Percentiles rank a stretch among this genome's conserved stretches.
Evolutionary conservation across 768 basidiomycete genomes (phyloP).

Genomic region (Trametes coccinea): DNA sequence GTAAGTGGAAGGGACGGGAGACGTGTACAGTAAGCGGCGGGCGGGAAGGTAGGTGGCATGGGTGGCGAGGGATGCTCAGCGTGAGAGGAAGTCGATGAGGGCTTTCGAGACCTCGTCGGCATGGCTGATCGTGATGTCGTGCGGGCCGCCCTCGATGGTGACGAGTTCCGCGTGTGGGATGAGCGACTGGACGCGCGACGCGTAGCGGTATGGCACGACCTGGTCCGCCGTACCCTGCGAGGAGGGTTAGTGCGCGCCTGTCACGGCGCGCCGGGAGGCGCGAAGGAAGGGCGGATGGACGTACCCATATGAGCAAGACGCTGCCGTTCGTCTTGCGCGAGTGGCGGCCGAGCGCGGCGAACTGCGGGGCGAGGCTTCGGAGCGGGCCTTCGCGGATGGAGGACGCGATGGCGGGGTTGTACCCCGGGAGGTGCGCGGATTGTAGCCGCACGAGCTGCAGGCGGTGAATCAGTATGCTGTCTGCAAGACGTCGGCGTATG

Average conservation of each 20-base stretch:
- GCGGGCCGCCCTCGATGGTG: conserved; percentile 51
- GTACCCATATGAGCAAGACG: conserved; percentile 66
- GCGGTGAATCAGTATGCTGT: not conserved
- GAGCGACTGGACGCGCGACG: conserved; percentile 45
- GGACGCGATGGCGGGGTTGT: conserved; percentile 75
- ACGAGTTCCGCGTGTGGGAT: conserved; percentile 48
- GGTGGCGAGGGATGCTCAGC: too few relatives aligned
- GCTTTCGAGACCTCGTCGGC: conserved; percentile 25
- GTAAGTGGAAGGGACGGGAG: too few relatives aligned
- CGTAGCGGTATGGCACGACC: conserved; percentile 57
- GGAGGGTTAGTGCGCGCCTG: not conserved
- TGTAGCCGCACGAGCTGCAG: conserved; percentile 71
- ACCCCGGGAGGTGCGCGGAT: conserved; percentile 73
- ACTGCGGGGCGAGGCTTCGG: conserved; percentile 57
- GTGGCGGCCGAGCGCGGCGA: conserved; percentile 43
- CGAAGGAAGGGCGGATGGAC: conserved; percentile 24
- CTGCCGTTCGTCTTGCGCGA: conserved; percentile 44
- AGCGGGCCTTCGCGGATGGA: conserved; percentile 73
- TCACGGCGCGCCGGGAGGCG: too few relatives aligned
- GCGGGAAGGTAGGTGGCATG: too few relatives aligned
- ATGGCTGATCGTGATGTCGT: conserved; percentile 42
- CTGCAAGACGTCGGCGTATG: not conserved
- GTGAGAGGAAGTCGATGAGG: conserved; percentile 26
- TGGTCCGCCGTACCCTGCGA: conserved; percentile 57
- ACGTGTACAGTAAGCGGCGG: too few relatives aligned